These are phyloP conservation scores for Aspergillus flavus DNA, from an alignment of 2,329 filamentous ascomycete species.

Conservation along the genomic window DNA sequence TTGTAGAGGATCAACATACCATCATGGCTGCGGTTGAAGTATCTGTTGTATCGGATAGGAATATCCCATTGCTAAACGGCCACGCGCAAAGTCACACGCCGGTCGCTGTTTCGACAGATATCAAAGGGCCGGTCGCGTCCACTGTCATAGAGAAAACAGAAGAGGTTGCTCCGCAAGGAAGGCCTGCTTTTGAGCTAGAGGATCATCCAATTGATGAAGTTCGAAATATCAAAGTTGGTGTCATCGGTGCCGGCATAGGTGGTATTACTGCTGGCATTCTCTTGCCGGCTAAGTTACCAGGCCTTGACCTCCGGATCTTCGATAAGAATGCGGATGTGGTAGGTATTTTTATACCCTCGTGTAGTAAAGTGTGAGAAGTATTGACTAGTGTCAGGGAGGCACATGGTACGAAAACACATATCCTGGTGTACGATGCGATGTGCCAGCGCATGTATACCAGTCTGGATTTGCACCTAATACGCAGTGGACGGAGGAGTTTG, in stretches of 20 bases:
- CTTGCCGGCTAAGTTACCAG: slow-evolving; percentile 69
- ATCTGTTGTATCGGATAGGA: slow-evolving; percentile 5
- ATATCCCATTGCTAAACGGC: slow-evolving; percentile 5
- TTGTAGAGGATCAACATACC: neutral
- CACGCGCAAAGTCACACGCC: neutral
- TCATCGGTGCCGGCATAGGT: slow-evolving; percentile 66
- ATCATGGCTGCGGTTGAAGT: slow-evolving; percentile 16
- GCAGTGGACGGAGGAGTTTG: slow-evolving; percentile 70
- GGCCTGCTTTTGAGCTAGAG: slow-evolving; percentile 38
- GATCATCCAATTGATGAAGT: slow-evolving; percentile 54
- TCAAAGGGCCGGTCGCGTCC: neutral
- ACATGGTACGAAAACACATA: slow-evolving; percentile 57
- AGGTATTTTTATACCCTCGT: slow-evolving; percentile 33
- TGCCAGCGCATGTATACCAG: slow-evolving; percentile 72
- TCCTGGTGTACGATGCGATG: slow-evolving; percentile 68
- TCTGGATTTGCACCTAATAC: slow-evolving; percentile 68
- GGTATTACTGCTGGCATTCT: slow-evolving; percentile 67
- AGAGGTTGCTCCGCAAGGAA: slow-evolving; percentile 1
- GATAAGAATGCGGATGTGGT: slow-evolving; percentile 71
- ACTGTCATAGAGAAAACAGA: slow-evolving; percentile 15
- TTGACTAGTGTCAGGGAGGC: slow-evolving; percentile 40
- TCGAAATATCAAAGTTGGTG: slow-evolving; percentile 55
- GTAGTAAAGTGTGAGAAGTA: neutral
- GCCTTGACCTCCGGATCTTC: slow-evolving; percentile 65
- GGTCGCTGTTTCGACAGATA: neutral